Percentiles rank a stretch among this genome's conserved stretches.
These are phyloP conservation scores for Stephania japonica DNA, from an alignment of 164 flowering plant species.

Conservation along the genomic window DNA sequence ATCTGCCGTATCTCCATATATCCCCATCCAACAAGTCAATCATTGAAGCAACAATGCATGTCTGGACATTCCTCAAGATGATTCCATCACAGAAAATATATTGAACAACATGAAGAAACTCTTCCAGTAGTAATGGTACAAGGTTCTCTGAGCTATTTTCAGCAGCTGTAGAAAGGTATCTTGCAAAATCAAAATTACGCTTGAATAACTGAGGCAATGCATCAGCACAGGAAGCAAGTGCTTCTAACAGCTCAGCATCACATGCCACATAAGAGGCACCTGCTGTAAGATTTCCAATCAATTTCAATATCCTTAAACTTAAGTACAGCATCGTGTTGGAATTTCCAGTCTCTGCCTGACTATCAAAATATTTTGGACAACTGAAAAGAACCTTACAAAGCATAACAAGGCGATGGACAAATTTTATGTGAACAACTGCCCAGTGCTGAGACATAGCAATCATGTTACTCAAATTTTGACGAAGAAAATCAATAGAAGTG, in stretches of 20 bases:
- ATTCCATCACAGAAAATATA: constrained; percentile 42
- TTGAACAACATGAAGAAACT: constrained; percentile 63
- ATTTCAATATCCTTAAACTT: constrained; percentile 51
- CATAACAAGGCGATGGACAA: constrained; percentile 48
- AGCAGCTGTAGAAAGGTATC: constrained; percentile 25
- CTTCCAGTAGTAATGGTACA: constrained; percentile 56
- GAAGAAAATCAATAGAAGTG: constrained; percentile 21
- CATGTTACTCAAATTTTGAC: constrained; percentile 36
- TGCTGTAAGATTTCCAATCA: constrained; percentile 51
- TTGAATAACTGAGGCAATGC: constrained; percentile 54
- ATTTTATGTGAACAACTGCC: constrained; percentile 61
- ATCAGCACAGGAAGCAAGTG: constrained; percentile 54
- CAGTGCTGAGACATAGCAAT: constrained; percentile 54
- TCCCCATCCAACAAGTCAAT: constrained; percentile 49
- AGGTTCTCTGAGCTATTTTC: constrained; percentile 63
- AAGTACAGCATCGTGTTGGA: constrained; percentile 43
- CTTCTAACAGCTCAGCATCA: constrained; percentile 49
- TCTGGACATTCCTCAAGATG: constrained; percentile 59
- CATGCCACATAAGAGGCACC: constrained; percentile 44
- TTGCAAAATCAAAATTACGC: constrained; percentile 48
- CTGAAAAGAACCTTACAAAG: constrained; percentile 44
- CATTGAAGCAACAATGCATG: constrained; percentile 62
- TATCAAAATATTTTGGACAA: constrained; percentile 39
- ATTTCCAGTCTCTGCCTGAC: constrained; percentile 31
- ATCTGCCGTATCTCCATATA: constrained; percentile 54